Evolutionary conservation across 2,329 filamentous ascomycete species (phyloP).

Genomic region (Juglanconis juglandina): DNA sequence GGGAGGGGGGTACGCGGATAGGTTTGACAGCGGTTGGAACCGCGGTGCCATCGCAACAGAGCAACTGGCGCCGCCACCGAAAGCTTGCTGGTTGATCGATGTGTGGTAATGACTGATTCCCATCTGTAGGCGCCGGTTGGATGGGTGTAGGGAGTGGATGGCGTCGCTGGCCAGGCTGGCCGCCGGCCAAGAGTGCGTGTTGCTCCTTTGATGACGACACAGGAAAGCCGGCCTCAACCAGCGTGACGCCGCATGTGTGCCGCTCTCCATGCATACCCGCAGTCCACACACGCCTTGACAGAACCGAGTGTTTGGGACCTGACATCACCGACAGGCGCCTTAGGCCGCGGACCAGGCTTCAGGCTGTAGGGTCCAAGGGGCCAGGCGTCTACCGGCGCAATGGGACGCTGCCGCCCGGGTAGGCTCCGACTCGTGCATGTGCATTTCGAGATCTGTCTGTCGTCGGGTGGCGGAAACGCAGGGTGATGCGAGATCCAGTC

Average conservation of each 20-base stretch:
- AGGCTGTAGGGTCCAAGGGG: background rate
- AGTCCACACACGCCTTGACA: background rate
- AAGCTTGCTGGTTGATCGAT: background rate
- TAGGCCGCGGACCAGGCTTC: background rate
- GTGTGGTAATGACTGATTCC: background rate
- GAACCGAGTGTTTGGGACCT: background rate
- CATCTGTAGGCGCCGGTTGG: background rate
- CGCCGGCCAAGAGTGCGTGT: background rate
- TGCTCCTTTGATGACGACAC: background rate
- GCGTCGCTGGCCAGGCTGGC: background rate
- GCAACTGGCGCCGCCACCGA: background rate
- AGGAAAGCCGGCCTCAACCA: background rate
- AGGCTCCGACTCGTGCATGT: slow-evolving; percentile 1
- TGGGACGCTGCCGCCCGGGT: background rate
- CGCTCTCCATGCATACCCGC: background rate
- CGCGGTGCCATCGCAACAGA: background rate
- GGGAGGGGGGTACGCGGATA: background rate
- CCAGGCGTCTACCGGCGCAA: background rate
- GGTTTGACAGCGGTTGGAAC: background rate
- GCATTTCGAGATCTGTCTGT: slow-evolving; percentile 11
- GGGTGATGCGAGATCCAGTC: background rate
- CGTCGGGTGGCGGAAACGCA: slow-evolving; percentile 1
- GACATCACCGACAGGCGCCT: background rate
- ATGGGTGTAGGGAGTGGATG: background rate
- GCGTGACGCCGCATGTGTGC: slow-evolving; percentile 6